Evolutionary conservation across 1,284 basidiomycete genomes (phyloP).

Genomic region (Peniophora sp.): DNA sequence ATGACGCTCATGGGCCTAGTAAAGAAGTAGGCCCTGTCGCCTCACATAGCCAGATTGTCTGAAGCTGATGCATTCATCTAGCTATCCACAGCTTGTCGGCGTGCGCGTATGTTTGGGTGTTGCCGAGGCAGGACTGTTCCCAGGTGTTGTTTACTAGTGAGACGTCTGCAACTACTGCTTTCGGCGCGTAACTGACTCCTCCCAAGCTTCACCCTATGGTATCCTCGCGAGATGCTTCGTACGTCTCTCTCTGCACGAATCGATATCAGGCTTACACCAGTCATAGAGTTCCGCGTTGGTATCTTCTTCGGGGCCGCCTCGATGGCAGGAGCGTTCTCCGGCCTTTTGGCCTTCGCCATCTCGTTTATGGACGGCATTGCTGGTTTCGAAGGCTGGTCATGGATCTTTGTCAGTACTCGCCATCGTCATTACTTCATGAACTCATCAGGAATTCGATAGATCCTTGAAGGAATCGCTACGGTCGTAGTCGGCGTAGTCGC

Average conservation of each 20-base stretch:
- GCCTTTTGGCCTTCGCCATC: slow-evolving; percentile 35
- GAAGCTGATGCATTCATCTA: slow-evolving; percentile 15
- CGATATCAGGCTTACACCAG: too few relatives aligned
- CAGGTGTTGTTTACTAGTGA: slow-evolving; percentile 59
- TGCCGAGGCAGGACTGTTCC: slow-evolving; percentile 63
- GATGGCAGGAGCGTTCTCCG: slow-evolving; percentile 27
- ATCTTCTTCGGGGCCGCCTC: slow-evolving; percentile 29
- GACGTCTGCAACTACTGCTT: not conserved
- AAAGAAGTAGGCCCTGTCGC: slow-evolving; percentile 35
- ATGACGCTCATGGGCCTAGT: slow-evolving; percentile 64
- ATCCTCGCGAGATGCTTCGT: slow-evolving; percentile 24
- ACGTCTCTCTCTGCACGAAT: too few relatives aligned
- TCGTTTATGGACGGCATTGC: slow-evolving; percentile 33
- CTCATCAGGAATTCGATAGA: slow-evolving; percentile 22
- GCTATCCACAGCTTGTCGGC: slow-evolving; percentile 55
- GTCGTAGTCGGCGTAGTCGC: slow-evolving; percentile 36
- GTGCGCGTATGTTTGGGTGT: slow-evolving; percentile 54
- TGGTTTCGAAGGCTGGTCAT: slow-evolving; percentile 34
- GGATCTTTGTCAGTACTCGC: slow-evolving; percentile 34
- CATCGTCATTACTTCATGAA: not conserved
- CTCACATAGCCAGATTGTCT: not conserved
- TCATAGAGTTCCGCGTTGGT: slow-evolving; percentile 19
- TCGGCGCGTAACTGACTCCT: not conserved
- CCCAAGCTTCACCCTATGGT: slow-evolving; percentile 24
- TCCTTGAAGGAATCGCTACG: slow-evolving; percentile 48